Conservation (phyloP, 208 protist species). For the Leishmania mexicana region DNA sequence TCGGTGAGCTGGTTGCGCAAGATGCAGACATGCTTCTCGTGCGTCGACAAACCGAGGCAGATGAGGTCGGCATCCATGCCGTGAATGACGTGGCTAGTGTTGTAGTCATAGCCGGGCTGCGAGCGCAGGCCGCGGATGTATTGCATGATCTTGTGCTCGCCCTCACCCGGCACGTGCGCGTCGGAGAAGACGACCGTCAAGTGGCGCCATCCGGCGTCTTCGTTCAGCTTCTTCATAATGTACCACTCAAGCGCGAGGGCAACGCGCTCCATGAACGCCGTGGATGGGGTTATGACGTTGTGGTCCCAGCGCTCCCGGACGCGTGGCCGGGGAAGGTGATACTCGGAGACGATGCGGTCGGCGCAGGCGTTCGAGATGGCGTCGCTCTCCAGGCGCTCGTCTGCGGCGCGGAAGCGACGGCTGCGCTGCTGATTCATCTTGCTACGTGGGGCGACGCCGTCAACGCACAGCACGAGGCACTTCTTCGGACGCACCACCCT, state of each 20-base stretch:
- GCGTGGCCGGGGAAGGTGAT: conserved; percentile 58
- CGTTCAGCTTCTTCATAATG: conserved; percentile 94
- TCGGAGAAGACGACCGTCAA: conserved; percentile 97
- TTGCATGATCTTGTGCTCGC: conserved; percentile 96
- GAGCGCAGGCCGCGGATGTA: conserved; percentile 90
- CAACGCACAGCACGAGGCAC: conserved; percentile 97
- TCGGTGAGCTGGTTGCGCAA: conserved; percentile 97
- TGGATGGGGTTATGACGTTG: conserved; percentile 99
- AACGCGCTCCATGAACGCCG: conserved; percentile 98
- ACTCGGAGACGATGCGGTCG: conserved; percentile 55
- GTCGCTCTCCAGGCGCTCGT: conserved; percentile 89
- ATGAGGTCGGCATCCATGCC: conserved; percentile 99
- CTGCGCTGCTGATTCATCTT: conserved; percentile 99
- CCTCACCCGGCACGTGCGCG: conserved; percentile 97
- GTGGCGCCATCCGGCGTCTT: conserved; percentile 92
- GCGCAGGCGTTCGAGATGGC: conserved; percentile 66
- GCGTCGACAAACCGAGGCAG: conserved; percentile 98
- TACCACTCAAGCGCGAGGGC: conserved; percentile 93
- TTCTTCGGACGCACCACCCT: conserved; percentile 97
- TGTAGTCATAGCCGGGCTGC: conserved; percentile 95
- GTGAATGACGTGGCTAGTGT: conserved; percentile 98
- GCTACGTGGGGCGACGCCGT: conserved; percentile 99
- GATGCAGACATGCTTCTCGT: conserved; percentile 98
- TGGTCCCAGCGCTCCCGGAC: conserved; percentile 94
- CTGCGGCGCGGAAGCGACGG: conserved; percentile 96